Base-by-base conservation (phyloP, 768 basidiomycete species). In the Mycena rosella region DNA sequence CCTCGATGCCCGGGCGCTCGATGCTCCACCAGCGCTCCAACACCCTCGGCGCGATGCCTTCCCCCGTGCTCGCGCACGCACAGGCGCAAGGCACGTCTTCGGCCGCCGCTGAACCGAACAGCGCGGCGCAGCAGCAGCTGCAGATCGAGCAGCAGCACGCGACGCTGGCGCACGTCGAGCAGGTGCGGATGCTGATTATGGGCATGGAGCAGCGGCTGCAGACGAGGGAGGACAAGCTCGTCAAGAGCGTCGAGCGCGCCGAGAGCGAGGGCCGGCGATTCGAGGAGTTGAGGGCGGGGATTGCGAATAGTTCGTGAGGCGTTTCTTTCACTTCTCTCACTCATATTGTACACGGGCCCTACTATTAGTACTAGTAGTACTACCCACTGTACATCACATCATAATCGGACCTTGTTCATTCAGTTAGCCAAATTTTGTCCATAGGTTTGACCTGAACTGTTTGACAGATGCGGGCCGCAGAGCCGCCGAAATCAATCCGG, bases 121-220 rank as follows among this genome's bases (percentile, higher is more conserved):
- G 7, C n/a, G 5, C 57, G 18, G 48, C 49, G 18, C 56, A 54
- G 67, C 75, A 10, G 68, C 82, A 53, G 73, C 73, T 53, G 61
- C 60, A 63, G 70, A 45, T 74, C 67, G 65, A 54, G 22, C 69
- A 63, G 52, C 77, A 71, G 69, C 83, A 85, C 40, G 83, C 83
- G 3, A 82, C 86, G 3, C 74, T 86, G 6, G 86, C 88, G 4
- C 88, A 91, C 63, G 84, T 93, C 32, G 91, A 93, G 71, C 88
- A 92, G 65, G 83, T 93, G 6, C 85, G 89, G 38, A 76, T 91
- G 67, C 78, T 93, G 24, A 85, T 94, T 20, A 79, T 93, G 18
- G 92, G 92, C 0, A 92, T 94, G 89, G 90, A 93, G 64, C 88
- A 93, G 72, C 84, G 90, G 61, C 80, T 92, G 66, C 85, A 91